These are phyloP conservation scores for Talaromyces sp. DNA, from an alignment of 2,329 filamentous ascomycete species.

Conservation along the genomic window DNA sequence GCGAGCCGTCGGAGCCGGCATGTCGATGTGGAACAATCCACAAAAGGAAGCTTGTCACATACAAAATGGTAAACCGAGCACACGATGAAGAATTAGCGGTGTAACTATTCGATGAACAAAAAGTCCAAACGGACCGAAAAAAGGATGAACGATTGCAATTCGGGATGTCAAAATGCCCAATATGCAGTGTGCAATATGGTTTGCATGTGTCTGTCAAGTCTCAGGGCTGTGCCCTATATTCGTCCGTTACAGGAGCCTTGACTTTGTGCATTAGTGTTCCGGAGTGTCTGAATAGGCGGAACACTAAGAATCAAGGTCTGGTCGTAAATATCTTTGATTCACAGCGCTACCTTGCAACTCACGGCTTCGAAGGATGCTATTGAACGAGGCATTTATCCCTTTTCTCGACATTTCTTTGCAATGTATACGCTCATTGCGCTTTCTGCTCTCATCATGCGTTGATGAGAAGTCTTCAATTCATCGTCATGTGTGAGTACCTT, in stretches of 20 bases:
- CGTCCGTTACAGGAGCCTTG: not conserved
- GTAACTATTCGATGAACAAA: not conserved
- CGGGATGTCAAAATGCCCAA: not conserved
- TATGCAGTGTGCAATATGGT: not conserved
- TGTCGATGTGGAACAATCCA: not conserved
- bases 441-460: too few species aligned
- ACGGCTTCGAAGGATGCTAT: too few species aligned
- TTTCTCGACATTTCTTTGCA: too few species aligned
- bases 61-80: not conserved
- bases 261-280: not conserved
- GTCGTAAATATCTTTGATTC: too few species aligned
- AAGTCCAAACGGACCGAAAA: not conserved
- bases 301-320: too few species aligned
- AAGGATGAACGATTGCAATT: not conserved
- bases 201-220: not conserved
- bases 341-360: too few species aligned
- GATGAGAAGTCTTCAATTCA: too few species aligned
- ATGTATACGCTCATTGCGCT: too few species aligned
- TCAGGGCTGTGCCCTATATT: slow-evolving; percentile 7
- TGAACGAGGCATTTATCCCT: too few species aligned
- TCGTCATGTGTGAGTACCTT: too few species aligned
- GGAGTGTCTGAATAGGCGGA: too few species aligned
- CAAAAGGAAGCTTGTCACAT: not conserved
- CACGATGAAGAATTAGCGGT: not conserved
- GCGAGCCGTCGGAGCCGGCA: not conserved